Base-by-base conservation (phyloP, 1,284 basidiomycete genomes). In the Boletus sp. region DNA sequence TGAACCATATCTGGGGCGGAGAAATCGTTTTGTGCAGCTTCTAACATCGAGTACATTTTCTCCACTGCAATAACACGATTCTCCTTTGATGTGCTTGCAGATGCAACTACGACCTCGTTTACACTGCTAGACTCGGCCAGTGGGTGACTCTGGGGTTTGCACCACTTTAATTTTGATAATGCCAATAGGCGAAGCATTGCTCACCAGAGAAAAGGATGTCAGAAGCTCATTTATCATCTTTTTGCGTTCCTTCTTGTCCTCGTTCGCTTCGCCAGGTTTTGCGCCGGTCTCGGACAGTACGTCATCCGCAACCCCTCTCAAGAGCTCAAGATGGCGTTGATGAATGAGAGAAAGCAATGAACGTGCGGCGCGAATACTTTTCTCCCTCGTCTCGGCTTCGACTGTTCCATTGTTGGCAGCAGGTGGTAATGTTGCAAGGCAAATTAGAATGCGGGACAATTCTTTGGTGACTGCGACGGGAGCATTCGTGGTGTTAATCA, bases 151-250 rank as follows among this genome's bases (percentile, higher is more conserved):
- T 69, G n/a, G 14, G 2, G 2, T 51, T 25, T 17, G 19, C 16
- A 8, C 12, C 8, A 16, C 35, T 8, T 54, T 23, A 51, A 43
- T 10, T 10, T 6, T 36, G 17, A 30, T 33, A 20, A 37, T 7
- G n/a, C 10, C 8, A 27, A 34, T 12, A 22, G 3, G 33, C 8
- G 13, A 25, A 20, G 8, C 0, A 16, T 23, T 2, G 55, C 72
- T 47, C 58, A 82, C 82, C 50, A 79, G 61, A 14, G 81, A 75
- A 20, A 87, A 64, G 0, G 79, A 80, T 0, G 80, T 60, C 20
- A 82, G 54, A 19, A 84, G 58, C 33, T 79, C 74, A 41, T 81
- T 77, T 2, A 78, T 50, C 9, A 61, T 61, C 16, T 72, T 72
- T 52, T 69, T 70, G 22, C 66, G 53, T 30, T 67, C 70, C 38